Evolutionary conservation across 805 yeast genomes (phyloP).

Genomic region (Candida berthetii): DNA sequence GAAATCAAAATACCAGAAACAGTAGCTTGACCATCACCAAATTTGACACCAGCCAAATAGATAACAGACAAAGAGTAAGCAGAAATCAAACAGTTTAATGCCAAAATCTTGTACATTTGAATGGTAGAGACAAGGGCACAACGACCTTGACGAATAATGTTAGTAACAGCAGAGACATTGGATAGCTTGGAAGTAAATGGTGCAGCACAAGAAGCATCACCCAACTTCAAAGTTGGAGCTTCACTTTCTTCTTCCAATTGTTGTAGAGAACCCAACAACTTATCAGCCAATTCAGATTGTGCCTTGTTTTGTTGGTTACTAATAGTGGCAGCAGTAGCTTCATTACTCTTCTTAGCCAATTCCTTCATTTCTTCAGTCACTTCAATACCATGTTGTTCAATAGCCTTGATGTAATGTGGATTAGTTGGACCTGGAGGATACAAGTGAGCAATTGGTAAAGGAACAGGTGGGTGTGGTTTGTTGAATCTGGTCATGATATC

Average conservation of each 20-base stretch:
- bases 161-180: slow-evolving; percentile 86
- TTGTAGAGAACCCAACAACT: slow-evolving; percentile 46
- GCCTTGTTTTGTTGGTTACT: slow-evolving; percentile 25
- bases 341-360: slow-evolving; percentile 47
- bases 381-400: slow-evolving; percentile 77
- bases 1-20: slow-evolving; percentile 88
- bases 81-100: slow-evolving; percentile 92
- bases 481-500: slow-evolving; percentile 76
- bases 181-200: slow-evolving; percentile 95
- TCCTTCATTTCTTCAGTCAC: slow-evolving; percentile 69
- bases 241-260: slow-evolving; percentile 65
- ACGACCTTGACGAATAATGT: slow-evolving; percentile 95
- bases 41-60: slow-evolving; percentile 94
- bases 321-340: slow-evolving; percentile 27
- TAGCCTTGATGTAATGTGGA: slow-evolving; percentile 80
- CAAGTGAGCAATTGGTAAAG: slow-evolving; percentile 83
- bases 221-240: slow-evolving; percentile 89
- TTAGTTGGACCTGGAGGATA: slow-evolving; percentile 94
- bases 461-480: slow-evolving; percentile 79
- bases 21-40: slow-evolving; percentile 98
- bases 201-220: slow-evolving; percentile 99
- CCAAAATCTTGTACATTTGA: slow-evolving; percentile 97
- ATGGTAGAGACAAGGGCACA: slow-evolving; percentile 95
- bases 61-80: slow-evolving; percentile 94
- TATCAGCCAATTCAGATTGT: slow-evolving; percentile 50